phyloP scores from a whole-genome alignment of 2,329 filamentous ascomycete species.

The Colletotrichum sp. region DNA sequence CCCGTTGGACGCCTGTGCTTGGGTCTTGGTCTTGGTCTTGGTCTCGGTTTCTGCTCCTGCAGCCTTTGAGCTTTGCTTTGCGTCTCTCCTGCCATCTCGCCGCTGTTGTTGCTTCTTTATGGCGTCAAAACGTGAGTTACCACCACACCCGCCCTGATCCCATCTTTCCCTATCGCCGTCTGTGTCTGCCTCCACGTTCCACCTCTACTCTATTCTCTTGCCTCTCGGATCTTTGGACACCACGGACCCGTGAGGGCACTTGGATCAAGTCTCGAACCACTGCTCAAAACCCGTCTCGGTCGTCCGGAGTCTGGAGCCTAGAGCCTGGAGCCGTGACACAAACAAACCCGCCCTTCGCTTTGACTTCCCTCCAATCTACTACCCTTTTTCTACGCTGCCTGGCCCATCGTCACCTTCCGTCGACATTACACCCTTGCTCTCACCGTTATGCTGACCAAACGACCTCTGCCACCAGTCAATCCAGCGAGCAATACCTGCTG shows the following conservation, averaged over 20 bases:
- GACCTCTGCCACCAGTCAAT: constrained; percentile 14
- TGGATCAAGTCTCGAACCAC: not conserved
- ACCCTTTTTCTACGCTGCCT: not conserved
- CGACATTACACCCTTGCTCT: not conserved
- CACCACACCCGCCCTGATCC: not conserved
- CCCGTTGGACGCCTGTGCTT: constrained; percentile 18
- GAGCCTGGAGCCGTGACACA: not conserved
- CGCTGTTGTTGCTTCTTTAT: constrained; percentile 20
- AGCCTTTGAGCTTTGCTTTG: not conserved
- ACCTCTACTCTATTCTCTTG: not conserved
- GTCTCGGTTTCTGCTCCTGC: not conserved
- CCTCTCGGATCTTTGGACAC: not conserved
- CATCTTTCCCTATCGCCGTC: constrained; percentile 4
- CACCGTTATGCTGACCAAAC: constrained; percentile 15
- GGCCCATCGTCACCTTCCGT: not conserved
- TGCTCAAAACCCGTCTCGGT: not conserved
- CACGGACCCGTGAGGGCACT: constrained; percentile 15
- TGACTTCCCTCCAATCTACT: not conserved
- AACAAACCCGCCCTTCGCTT: constrained; percentile 17
- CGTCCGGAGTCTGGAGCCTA: constrained; percentile 2
- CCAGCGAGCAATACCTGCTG: constrained; percentile 23
- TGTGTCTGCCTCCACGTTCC: not conserved
- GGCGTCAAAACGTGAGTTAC: constrained; percentile 23
- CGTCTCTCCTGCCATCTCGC: not conserved
- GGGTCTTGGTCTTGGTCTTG: not conserved